Percentiles rank a stretch among this genome's conserved stretches.
Conservation (phyloP, 176 grass and related monocot species). For the Canna indica region DNA sequence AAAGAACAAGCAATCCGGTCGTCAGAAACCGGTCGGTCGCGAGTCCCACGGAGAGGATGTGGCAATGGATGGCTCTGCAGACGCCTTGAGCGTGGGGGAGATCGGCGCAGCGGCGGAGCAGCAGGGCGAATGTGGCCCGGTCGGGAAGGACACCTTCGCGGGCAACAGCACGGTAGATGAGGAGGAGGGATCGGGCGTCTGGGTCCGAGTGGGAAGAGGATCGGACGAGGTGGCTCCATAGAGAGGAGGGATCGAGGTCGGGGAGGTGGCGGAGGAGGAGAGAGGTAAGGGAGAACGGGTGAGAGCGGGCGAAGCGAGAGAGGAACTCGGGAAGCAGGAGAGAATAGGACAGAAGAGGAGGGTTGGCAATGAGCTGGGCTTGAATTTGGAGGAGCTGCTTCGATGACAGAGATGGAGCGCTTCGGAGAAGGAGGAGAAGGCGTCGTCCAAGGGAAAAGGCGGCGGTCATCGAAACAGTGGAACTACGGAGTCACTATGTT, state of each 20-base stretch:
- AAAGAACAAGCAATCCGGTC: constrained; percentile 4
- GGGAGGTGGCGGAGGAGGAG: constrained; percentile 17
- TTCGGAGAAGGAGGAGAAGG: neutral
- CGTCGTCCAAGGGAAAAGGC: neutral
- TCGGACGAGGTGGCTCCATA: constrained; percentile 6
- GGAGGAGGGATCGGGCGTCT: neutral
- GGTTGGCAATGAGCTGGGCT: constrained; percentile 10
- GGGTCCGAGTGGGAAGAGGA: neutral
- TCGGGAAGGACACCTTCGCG: constrained; percentile 2
- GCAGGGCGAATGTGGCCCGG: neutral
- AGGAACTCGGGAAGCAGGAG: constrained; percentile 2
- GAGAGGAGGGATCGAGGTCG: neutral
- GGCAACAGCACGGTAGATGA: constrained; percentile 5
- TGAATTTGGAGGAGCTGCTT: neutral
- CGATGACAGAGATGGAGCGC: neutral
- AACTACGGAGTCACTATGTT: too few relatives aligned
- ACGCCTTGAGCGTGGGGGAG: neutral
- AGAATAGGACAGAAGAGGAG: neutral
- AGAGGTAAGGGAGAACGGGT: neutral
- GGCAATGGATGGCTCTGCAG: neutral
- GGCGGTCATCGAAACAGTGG: neutral
- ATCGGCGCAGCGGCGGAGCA: constrained; percentile 1
- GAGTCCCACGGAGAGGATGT: neutral
- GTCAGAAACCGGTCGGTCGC: constrained; percentile 1
- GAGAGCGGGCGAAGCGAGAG: neutral